Base-by-base conservation (phyloP, 2,329 filamentous ascomycete genomes). In the Tolypocladium amazonense region DNA sequence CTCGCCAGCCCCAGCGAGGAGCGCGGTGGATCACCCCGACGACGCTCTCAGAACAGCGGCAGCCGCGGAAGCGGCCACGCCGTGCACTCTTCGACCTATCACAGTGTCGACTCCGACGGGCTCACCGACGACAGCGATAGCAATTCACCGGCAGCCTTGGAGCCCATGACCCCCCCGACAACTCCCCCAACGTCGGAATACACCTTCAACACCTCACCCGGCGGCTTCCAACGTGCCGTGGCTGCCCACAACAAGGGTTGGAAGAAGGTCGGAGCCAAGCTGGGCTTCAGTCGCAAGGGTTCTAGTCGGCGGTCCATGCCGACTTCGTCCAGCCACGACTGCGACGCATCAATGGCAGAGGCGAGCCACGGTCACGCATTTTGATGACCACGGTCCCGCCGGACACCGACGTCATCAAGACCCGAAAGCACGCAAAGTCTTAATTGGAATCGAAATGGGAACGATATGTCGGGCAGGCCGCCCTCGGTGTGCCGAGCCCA, bases 91-190 rank as follows among this genome's bases (percentile, higher is more conserved):
- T 77, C 77, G 9, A 76, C 76, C 6, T 76, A 77, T 58, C 77
- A 84, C 63, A 69, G 76, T 62, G 67, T 72, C 56, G 76, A 84
- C 62, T 72, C 79, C 56, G 78, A 82, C 37, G 77, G 78, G 27
- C 71, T 85, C 60, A 84, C 82, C 0, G 88, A 90, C 65, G 88
- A 90, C 69, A 88, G 82, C 61, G 82, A 81, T 59, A 79, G 81
- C n/a, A 79, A 79, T 60, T 86, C 85, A 57, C 77, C 83, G 39
- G 72, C 79, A 56, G 70, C 74, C 33, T 75, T 78, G 61, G 87
- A 88, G 68, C 87, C 81, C 3, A 86, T 90, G 78, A 92, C 89
- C 4, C 89, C 89, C 0, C 88, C 88, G 1, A 89, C 83, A 2
- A 89, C 86, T 3, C 87, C 89, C 39, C 88, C 88, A 0, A 83